These are phyloP conservation scores for Claviceps humidiphila DNA, from an alignment of 2,329 filamentous ascomycete species.

Conservation along the genomic window DNA sequence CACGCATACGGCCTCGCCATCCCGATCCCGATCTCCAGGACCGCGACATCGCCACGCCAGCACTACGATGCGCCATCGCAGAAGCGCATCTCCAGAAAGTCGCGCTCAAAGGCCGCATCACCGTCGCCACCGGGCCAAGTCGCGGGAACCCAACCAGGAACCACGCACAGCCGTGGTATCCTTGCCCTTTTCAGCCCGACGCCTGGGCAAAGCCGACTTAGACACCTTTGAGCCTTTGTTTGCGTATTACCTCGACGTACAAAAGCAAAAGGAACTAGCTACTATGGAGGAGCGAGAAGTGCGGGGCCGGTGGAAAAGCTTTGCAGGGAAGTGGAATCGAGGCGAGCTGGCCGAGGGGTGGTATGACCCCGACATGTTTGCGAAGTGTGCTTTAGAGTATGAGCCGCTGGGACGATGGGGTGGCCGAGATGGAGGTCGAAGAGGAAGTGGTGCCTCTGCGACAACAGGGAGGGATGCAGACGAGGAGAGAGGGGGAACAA, in stretches of 20 bases:
- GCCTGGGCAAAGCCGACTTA: slow-evolving; percentile 58
- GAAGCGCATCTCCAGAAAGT: slow-evolving; percentile 5
- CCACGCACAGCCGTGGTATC: background rate
- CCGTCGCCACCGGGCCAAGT: slow-evolving; percentile 5
- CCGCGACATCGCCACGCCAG: background rate
- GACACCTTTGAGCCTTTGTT: slow-evolving; percentile 56
- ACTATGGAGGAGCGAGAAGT: slow-evolving; percentile 62
- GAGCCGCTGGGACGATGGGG: slow-evolving; percentile 2
- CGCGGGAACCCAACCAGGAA: background rate
- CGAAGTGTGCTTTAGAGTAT: slow-evolving; percentile 19
- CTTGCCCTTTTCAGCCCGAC: slow-evolving; percentile 54
- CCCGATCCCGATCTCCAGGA: background rate
- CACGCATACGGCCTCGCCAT: background rate
- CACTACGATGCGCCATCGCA: background rate
- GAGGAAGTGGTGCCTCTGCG: background rate
- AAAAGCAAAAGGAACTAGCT: slow-evolving; percentile 62
- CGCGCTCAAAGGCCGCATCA: slow-evolving; percentile 14
- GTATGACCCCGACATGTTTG: slow-evolving; percentile 72
- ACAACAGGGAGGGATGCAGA: slow-evolving; percentile 7
- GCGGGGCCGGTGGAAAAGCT: slow-evolving; percentile 85
- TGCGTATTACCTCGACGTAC: slow-evolving; percentile 73
- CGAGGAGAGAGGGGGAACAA: slow-evolving; percentile 4
- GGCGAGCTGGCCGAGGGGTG: slow-evolving; percentile 78
- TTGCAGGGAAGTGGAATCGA: slow-evolving; percentile 81
- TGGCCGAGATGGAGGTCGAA: background rate